Conservation (phyloP, 2,329 filamentous ascomycete genomes). For the Eurotiales sp. region DNA sequence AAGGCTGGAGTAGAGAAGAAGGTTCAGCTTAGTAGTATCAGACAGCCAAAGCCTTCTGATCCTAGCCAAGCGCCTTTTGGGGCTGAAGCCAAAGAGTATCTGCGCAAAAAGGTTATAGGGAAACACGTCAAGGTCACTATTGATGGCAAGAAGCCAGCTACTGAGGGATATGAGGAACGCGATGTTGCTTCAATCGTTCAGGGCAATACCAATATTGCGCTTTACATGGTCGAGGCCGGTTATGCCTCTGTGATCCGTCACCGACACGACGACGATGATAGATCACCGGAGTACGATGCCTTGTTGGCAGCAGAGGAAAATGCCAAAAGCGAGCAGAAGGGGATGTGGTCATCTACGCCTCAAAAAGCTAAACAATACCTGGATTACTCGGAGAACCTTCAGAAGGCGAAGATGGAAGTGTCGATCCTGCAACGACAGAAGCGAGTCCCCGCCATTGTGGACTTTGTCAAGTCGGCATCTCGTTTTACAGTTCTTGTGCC, state of each 20-base stretch:
- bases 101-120: conserved; percentile 89
- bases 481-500: conserved; percentile 90
- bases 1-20: conserved; percentile 84
- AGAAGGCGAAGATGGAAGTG: conserved; percentile 93
- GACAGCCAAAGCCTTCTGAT: conserved; percentile 86
- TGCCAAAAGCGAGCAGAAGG: conserved; percentile 84
- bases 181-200: conserved; percentile 86
- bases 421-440: conserved; percentile 84
- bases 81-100: conserved; percentile 92
- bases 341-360: conserved; percentile 90
- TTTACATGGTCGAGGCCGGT: conserved; percentile 83
- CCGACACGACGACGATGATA: conserved; percentile 88
- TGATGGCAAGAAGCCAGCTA: conserved; percentile 85
- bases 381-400: conserved; percentile 86
- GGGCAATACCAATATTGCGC: conserved; percentile 80
- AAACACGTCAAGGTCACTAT: conserved; percentile 89
- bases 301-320: conserved; percentile 43
- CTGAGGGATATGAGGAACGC: conserved; percentile 86
- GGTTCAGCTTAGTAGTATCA: conserved; percentile 86
- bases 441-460: conserved; percentile 87
- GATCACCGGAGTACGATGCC: conserved; percentile 85
- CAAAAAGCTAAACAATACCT: conserved; percentile 77
- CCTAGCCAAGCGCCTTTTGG: conserved; percentile 82
- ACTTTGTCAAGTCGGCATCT: conserved; percentile 96
- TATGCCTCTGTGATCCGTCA: conserved; percentile 94